phyloP scores from a whole-genome alignment of 1,284 basidiomycete species.

The Lentinula novae-zelandiae region DNA sequence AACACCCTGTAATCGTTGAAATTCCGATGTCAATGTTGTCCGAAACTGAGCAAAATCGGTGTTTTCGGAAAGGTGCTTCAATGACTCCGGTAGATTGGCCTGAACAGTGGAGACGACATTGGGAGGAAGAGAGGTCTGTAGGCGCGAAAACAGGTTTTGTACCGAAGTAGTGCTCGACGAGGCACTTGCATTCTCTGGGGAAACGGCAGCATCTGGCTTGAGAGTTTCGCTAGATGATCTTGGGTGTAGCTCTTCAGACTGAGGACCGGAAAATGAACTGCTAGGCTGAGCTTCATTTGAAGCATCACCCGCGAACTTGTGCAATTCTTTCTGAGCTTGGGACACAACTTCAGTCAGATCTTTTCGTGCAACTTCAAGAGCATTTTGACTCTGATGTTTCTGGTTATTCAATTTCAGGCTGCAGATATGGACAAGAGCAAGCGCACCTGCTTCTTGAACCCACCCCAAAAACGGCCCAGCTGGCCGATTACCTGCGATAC shows the following conservation, averaged over 20 bases:
- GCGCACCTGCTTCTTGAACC: slow-evolving; percentile 81
- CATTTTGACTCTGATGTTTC: slow-evolving; percentile 63
- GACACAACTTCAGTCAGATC: slow-evolving; percentile 75
- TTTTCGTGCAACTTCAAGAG: slow-evolving; percentile 69
- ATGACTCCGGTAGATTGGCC: slow-evolving; percentile 60
- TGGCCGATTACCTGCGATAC: slow-evolving; percentile 83
- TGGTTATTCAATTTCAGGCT: slow-evolving; percentile 1
- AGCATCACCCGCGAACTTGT: slow-evolving; percentile 49
- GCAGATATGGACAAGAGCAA: slow-evolving; percentile 2
- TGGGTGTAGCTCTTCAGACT: slow-evolving; percentile 13
- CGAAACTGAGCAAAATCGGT: slow-evolving; percentile 68
- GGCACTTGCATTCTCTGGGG: slow-evolving; percentile 16
- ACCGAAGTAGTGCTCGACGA: slow-evolving; percentile 26
- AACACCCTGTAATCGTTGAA: slow-evolving; percentile 69
- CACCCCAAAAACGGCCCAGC: slow-evolving; percentile 85
- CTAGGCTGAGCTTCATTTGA: slow-evolving; percentile 17
- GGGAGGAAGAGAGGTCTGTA: slow-evolving; percentile 70
- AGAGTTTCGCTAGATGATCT: slow-evolving; percentile 18
- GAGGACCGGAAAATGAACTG: slow-evolving; percentile 10
- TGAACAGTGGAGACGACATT: slow-evolving; percentile 69
- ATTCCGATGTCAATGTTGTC: slow-evolving; percentile 61
- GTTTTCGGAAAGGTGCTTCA: slow-evolving; percentile 57
- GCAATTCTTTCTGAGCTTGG: slow-evolving; percentile 81
- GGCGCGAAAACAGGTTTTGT: slow-evolving; percentile 60
- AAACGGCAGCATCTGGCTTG: slow-evolving; percentile 25